Conservation (phyloP, 169 alveolate genomes). For the Theileria luwenshuni region DNA sequence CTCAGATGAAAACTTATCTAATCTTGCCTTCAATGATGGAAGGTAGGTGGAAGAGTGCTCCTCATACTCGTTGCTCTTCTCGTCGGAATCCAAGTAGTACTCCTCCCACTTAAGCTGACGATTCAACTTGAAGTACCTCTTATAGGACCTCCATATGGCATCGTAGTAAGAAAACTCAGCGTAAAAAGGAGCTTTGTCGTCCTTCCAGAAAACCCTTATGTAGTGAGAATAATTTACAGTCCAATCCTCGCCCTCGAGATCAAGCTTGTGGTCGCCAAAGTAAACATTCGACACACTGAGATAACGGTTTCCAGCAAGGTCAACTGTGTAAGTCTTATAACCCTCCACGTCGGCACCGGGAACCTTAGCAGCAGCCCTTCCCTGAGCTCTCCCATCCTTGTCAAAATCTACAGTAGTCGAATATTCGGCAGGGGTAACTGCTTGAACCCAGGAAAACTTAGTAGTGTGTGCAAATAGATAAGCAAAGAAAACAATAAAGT, state of each 20-base stretch:
- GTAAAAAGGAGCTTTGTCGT: not conserved
- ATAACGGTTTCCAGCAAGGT: not conserved
- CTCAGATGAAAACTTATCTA: not conserved
- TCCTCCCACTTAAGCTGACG: constrained; percentile 15
- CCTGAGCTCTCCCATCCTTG: constrained; percentile 5
- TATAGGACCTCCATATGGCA: not conserved
- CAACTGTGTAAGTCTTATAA: constrained; percentile 4
- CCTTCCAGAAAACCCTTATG: constrained; percentile 22
- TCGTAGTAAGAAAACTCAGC: not conserved
- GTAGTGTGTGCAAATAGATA: constrained; percentile 4
- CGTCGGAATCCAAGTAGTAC: constrained; percentile 1
- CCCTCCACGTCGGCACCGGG: constrained; percentile 1
- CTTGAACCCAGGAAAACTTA: not conserved
- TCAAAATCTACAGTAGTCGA: constrained; percentile 4
- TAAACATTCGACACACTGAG: not conserved
- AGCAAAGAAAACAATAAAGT: constrained; percentile 13
- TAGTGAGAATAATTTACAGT: not conserved
- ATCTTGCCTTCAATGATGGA: constrained; percentile 5
- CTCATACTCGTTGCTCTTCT: too few relatives aligned
- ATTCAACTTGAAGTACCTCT: constrained; percentile 6
- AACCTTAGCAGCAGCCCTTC: not conserved
- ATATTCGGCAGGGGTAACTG: not conserved
- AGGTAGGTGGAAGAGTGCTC: constrained; percentile 3
- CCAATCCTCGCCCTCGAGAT: constrained; percentile 1
- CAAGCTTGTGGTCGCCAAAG: constrained; percentile 14